These are phyloP conservation scores for Leishmania arabica DNA, from an alignment of 208 protist genomes.

Conservation along the genomic window DNA sequence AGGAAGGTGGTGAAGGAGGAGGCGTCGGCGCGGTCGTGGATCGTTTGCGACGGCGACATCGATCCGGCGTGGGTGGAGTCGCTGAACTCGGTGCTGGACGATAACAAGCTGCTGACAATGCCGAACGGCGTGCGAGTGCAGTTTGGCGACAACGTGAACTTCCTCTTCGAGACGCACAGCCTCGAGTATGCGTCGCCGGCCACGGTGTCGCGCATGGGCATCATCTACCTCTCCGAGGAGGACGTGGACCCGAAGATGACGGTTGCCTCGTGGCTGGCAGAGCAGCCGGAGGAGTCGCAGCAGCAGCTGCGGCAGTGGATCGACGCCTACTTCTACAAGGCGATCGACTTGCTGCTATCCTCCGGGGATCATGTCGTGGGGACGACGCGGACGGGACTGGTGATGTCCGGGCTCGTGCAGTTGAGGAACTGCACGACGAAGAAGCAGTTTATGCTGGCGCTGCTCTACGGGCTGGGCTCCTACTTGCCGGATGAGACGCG, in stretches of 20 bases:
- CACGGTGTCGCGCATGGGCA: constrained; percentile 98
- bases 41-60: constrained; percentile 99
- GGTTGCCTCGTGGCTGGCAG: constrained; percentile 92
- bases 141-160: constrained; percentile 99
- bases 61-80: constrained; percentile 99
- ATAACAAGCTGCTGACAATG: constrained; percentile 98
- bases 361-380: constrained; percentile 82
- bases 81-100: constrained; percentile 99
- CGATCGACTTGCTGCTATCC: constrained; percentile 86
- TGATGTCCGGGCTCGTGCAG: constrained; percentile 95
- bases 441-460: constrained; percentile 89
- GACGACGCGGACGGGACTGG: constrained; percentile 93
- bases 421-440: constrained; percentile 81
- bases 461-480: constrained; percentile 95
- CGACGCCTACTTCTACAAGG: constrained; percentile 93
- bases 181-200: constrained; percentile 98
- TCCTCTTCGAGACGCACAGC: constrained; percentile 98
- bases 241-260: constrained; percentile 93
- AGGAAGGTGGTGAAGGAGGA: constrained; percentile 95
- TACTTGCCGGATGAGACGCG: constrained; percentile 86
- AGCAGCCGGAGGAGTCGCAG: constrained; percentile 79
- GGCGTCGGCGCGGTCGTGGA: constrained; percentile 90
- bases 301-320: constrained; percentile 85
- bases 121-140: constrained; percentile 98
- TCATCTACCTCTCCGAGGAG: constrained; percentile 98